Evolutionary conservation across 805 yeast species (phyloP).

Genomic region (Cyberlindnera xylosilytica): DNA sequence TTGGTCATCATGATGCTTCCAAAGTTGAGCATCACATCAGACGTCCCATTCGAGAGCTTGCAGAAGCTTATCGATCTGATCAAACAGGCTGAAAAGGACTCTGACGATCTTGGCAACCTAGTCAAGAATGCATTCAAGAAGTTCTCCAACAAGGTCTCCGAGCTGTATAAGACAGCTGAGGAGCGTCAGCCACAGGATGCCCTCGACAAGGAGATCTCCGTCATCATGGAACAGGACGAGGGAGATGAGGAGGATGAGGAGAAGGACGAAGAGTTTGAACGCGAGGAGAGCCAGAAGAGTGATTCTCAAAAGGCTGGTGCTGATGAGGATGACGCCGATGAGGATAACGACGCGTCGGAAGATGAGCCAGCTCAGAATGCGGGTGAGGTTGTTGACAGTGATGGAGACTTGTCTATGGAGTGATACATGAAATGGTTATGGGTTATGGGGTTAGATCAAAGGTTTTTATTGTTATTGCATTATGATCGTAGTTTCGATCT

Average conservation of each 20-base stretch:
- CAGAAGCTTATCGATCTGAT: constrained; percentile 26
- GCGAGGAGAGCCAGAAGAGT: constrained; percentile 15
- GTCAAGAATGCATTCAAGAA: constrained; percentile 34
- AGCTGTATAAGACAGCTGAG: constrained; percentile 20
- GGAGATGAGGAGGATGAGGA: constrained; percentile 25
- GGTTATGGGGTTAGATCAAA: not conserved
- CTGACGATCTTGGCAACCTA: constrained; percentile 29
- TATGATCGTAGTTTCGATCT: no score
- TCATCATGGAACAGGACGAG: constrained; percentile 24
- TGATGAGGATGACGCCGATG: not conserved
- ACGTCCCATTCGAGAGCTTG: constrained; percentile 27
- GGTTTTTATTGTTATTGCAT: no score
- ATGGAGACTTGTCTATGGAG: constrained; percentile 24
- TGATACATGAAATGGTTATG: constrained; percentile 2
- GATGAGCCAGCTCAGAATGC: constrained; percentile 4
- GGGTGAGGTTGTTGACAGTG: no score
- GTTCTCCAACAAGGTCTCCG: constrained; percentile 24
- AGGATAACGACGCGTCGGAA: constrained; percentile 2
- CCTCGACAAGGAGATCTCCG: constrained; percentile 26
- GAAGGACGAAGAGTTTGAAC: constrained; percentile 1
- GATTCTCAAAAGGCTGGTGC: constrained; percentile 2
- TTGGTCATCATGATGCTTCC: constrained; percentile 49
- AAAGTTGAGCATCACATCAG: constrained; percentile 42
- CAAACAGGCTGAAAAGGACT: constrained; percentile 31
- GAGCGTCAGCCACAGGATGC: constrained; percentile 20